Percentiles rank a stretch among this genome's conserved stretches.
phyloP scores from a whole-genome alignment of 2,329 filamentous ascomycete species.

The Claviceps sp. region DNA sequence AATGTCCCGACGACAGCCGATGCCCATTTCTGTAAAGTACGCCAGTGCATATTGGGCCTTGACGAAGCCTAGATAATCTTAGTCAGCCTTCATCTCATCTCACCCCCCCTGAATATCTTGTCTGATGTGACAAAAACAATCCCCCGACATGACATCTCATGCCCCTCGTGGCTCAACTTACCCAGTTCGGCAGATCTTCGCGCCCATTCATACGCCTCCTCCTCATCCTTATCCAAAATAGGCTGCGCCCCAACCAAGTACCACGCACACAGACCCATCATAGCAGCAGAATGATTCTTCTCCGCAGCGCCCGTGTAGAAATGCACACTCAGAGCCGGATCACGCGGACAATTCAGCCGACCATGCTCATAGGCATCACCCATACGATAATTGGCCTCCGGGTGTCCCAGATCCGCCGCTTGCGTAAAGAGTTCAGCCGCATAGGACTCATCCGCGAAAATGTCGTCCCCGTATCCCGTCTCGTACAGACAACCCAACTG shows the following conservation, averaged over 20 bases:
- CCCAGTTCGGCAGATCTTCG: constrained; percentile 72
- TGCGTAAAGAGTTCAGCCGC: constrained; percentile 90
- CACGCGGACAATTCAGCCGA: constrained; percentile 70
- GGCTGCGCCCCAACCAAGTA: constrained; percentile 93
- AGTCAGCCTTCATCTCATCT: neutral
- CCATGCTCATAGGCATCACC: constrained; percentile 98
- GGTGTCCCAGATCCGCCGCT: constrained; percentile 80
- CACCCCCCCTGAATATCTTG: neutral
- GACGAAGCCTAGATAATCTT: constrained; percentile 38
- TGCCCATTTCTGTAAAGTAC: constrained; percentile 98
- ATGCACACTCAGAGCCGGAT: constrained; percentile 87
- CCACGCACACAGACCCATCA: constrained; percentile 99
- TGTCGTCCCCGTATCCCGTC: constrained; percentile 83
- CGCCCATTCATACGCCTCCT: constrained; percentile 95
- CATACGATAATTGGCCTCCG: constrained; percentile 73
- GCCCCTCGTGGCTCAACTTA: constrained; percentile 28
- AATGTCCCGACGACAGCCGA: constrained; percentile 86
- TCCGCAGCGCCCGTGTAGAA: constrained; percentile 94
- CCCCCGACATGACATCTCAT: neutral
- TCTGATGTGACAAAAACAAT: too few relatives aligned
- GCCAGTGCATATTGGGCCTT: constrained; percentile 89
- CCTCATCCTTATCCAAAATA: constrained; percentile 85
- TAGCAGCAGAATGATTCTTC: constrained; percentile 67
- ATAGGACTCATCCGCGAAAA: constrained; percentile 83
- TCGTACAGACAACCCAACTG: constrained; percentile 83